A percentile compares a stretch with the other conserved stretches of the same genome.
Evolutionary conservation across 2,329 filamentous ascomycete species (phyloP).

Genomic region (Blastomyces silverae): DNA sequence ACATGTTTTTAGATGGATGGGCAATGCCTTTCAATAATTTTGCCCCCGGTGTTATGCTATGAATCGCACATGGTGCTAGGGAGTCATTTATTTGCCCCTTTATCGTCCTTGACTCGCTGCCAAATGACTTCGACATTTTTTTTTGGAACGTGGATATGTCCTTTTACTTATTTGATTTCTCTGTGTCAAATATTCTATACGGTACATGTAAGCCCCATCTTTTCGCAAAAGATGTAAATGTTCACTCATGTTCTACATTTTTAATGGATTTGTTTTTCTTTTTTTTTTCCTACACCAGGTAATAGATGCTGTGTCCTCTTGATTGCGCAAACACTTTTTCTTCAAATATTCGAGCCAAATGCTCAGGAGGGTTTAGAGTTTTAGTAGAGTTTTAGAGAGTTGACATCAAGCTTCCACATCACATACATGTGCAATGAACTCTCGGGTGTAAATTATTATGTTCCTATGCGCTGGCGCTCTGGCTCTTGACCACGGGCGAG

Average conservation of each 20-base stretch:
- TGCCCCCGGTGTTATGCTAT: neutral
- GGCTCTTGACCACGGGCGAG: neutral
- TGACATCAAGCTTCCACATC: neutral
- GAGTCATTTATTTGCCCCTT: neutral
- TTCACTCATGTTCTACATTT: neutral
- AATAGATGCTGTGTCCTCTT: neutral
- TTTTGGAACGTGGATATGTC: neutral
- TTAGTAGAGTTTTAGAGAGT: neutral
- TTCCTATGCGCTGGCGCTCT: neutral
- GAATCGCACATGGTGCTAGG: neutral
- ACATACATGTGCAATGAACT: neutral
- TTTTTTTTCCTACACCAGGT: neutral
- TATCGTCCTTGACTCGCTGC: neutral
- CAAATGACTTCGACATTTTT: neutral
- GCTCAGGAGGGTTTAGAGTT: neutral
- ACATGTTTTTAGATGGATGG: neutral
- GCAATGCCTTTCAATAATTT: neutral
- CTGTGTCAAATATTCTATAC: neutral
- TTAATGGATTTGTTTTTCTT: neutral
- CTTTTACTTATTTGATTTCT: neutral
- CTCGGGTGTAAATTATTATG: neutral
- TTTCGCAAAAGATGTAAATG: neutral
- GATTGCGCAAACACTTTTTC: neutral
- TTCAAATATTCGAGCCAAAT: neutral
- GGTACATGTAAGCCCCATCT: neutral